phyloP scores from a whole-genome alignment of 345 rosid species.

The Arabidopsis thaliana region TAIR10.1 NC_003075.7:13344001-13344500 shows the following conservation, averaged over 20 bases:
- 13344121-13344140: conserved; percentile 90
- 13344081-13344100: conserved; percentile 93
- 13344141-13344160: conserved; percentile 82
- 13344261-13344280: conserved; percentile 84
- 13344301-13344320: conserved; percentile 66
- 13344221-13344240: conserved; percentile 83
- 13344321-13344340: conserved; percentile 66
- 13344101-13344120: conserved; percentile 93
- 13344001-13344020: conserved; percentile 90
- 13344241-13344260: conserved; percentile 79
- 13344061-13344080: conserved; percentile 73
- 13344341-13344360: conserved; percentile 85
- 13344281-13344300: conserved; percentile 93
- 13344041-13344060: conserved; percentile 92
- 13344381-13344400: conserved; percentile 89
- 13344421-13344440: conserved; percentile 20
- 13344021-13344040: conserved; percentile 86
- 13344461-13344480: conserved; percentile 9
- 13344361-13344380: conserved; percentile 85
- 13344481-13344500: conserved; percentile 37
- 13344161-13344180: conserved; percentile 82
- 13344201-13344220: conserved; percentile 88
- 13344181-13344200: conserved; percentile 92
- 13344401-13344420: conserved; percentile 70
- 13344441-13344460: conserved; percentile 6